Conservation (phyloP, 352 stramenopile genomes). For the Elongisporangium anandrum region DNA sequence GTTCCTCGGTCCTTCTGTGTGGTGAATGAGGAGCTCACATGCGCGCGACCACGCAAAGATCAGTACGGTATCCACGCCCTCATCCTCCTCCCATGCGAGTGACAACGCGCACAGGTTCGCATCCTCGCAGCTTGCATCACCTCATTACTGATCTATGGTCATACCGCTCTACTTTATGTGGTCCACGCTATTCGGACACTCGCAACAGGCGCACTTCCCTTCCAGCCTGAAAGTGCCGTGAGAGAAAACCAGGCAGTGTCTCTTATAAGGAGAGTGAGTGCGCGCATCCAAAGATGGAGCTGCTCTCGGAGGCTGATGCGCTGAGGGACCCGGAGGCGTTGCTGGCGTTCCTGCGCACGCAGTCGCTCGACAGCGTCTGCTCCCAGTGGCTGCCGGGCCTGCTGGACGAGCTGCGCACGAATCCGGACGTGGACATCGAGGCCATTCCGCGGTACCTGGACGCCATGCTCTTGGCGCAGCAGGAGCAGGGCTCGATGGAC, state of each 20-base stretch:
- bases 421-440: conserved; percentile 19
- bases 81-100: background rate
- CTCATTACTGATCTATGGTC: background rate
- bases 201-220: background rate
- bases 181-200: background rate
- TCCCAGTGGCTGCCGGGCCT: conserved; percentile 1
- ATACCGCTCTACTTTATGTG: background rate
- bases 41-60: background rate
- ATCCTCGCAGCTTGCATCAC: no score
- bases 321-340: conserved; percentile 8
- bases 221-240: background rate
- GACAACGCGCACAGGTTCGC: background rate
- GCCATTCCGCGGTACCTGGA: conserved; percentile 33
- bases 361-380: conserved; percentile 11
- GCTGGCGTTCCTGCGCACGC: conserved; percentile 13
- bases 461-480: conserved; percentile 40
- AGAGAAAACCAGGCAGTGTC: background rate
- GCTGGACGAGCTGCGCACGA: conserved; percentile 1
- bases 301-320: no score
- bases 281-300: background rate
- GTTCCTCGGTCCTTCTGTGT: background rate
- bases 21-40: background rate
- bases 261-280: background rate
- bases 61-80: background rate
- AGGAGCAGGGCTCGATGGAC: conserved; percentile 5